Evolutionary conservation across 2,329 filamentous ascomycete genomes (phyloP).

Genomic region (Chalaropsis ovoidea): DNA sequence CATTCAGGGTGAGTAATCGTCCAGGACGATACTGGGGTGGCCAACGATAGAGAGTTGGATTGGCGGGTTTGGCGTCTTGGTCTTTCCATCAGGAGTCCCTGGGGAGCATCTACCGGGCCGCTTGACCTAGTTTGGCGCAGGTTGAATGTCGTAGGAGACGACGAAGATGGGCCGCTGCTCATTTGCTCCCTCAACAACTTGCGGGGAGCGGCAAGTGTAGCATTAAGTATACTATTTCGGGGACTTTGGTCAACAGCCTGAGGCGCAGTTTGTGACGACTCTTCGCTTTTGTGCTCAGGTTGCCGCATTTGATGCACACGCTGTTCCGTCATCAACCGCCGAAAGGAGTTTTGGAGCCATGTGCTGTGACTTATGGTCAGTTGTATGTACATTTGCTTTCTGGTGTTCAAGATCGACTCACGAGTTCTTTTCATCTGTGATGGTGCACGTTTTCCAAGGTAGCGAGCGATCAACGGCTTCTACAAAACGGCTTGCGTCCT

Average conservation of each 20-base stretch:
- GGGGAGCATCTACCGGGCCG: neutral
- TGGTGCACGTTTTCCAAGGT: neutral
- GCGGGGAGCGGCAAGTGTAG: neutral
- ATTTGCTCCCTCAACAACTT: conserved; percentile 2
- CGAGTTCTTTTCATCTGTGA: neutral
- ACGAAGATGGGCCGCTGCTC: neutral
- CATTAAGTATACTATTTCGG: neutral
- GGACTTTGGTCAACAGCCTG: neutral
- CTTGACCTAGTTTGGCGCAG: conserved; percentile 21
- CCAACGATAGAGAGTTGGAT: neutral
- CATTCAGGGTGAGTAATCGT: conserved; percentile 43
- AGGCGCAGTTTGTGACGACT: neutral
- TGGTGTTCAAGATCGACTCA: neutral
- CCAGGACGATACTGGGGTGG: conserved; percentile 35
- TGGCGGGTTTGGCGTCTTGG: conserved; percentile 13
- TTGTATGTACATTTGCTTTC: neutral
- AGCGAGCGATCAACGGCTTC: neutral
- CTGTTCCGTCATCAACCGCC: neutral
- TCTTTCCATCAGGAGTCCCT: conserved; percentile 13
- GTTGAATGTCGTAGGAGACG: neutral
- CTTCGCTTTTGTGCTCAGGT: neutral
- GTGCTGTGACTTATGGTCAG: neutral
- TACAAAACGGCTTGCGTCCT: conserved; percentile 9
- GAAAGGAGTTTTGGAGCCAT: conserved; percentile 1
- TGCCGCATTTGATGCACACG: neutral